Base-by-base conservation (phyloP, 805 yeast genomes). In the Saturnispora dispora region DNA sequence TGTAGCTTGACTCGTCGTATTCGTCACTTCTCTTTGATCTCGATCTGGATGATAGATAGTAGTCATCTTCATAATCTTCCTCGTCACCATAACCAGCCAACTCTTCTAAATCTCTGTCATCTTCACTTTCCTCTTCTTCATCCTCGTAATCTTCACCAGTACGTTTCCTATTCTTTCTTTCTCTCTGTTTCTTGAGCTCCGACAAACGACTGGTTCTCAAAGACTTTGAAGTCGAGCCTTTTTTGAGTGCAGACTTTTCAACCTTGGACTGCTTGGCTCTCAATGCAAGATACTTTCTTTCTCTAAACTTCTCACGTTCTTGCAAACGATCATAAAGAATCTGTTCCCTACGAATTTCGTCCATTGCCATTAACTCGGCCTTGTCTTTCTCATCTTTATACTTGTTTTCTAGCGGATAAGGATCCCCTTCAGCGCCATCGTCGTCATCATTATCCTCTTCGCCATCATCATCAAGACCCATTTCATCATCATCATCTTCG, bases 331-430 rank as follows among this genome's bases (percentile, higher is more conserved):
- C 98, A 60, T 88, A 93, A 51, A 93, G 76, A 51, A 89, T 79
- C 59, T 85, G 83, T 71, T 93, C 99, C 62, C 98, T 84, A 61
- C 87, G 87, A 66, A 93, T 79, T 72, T 93, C 99, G 51, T 91
- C 95, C 82, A 93, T 76, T 0, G 73, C 82, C 61, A 86, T 71
- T 58, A 78, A 71, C 50, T 72, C 67, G 1, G 71, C 80, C 54
- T 87, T 77, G 68, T 93, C 99, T 8, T 71, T 74, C 50, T 82
- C 96, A 66, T 89, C 84, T 60, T 82, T 86, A 71, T 83, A 93
- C 62, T 88, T 88, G 7, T 96, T 96, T 62, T 89, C 96, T 50
- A 91, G 68, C 2, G 99, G 99, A 64, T 90, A 93, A 9, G 98
- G 99, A 60, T 85, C 83, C 44, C 67, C 60, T 25, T 71, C 77